Conservation (phyloP, 2,329 filamentous ascomycete species). For the Proliferodiscus dingleyae region DNA sequence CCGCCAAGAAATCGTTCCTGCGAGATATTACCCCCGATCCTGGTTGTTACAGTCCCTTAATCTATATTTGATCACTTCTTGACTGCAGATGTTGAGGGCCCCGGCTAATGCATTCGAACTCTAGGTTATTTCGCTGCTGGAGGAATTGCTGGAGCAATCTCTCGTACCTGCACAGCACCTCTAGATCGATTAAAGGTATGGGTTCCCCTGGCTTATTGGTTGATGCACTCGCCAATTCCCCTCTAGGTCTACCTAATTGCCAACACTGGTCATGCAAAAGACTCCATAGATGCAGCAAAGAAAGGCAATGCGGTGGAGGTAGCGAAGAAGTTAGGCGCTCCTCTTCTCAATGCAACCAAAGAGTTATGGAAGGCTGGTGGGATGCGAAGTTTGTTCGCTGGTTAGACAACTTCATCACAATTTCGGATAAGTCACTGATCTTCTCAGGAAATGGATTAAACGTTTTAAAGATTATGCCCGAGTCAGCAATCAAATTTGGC, state of each 20-base stretch:
- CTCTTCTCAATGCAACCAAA: conserved; percentile 67
- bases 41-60: conserved; percentile 34
- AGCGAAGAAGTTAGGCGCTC: conserved; percentile 59
- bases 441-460: conserved; percentile 84
- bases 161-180: conserved; percentile 89
- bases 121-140: conserved; percentile 92
- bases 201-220: not conserved
- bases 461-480: conserved; percentile 96
- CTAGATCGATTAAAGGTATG: conserved; percentile 79
- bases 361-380: conserved; percentile 85
- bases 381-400: conserved; percentile 84
- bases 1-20: conserved; percentile 25
- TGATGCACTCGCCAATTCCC: not conserved
- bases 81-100: not conserved
- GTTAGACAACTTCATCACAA: conserved; percentile 45
- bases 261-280: conserved; percentile 63
- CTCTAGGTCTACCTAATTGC: conserved; percentile 80
- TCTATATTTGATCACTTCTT: not conserved
- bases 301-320: conserved; percentile 63
- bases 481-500: conserved; percentile 97
- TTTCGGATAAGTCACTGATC: conserved; percentile 14
- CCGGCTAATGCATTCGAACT: not conserved
- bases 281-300: conserved; percentile 62
- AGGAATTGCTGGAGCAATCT: conserved; percentile 89
- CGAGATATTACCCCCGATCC: conserved; percentile 60